Conservation (phyloP, 164 flowering plant genomes). For the Nymphaea colorata region DNA sequence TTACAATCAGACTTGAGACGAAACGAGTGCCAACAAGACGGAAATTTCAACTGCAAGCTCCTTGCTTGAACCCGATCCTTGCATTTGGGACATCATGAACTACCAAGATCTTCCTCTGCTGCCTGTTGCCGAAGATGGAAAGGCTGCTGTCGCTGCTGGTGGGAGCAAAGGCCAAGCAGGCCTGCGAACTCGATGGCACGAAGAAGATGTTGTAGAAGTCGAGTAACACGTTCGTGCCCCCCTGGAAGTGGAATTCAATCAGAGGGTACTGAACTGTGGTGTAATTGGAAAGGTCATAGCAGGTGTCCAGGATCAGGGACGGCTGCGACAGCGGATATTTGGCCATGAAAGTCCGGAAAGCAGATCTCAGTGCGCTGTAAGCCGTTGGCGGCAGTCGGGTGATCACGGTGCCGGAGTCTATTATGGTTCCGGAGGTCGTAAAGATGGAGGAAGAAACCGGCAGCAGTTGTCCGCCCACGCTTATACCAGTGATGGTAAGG, state of each 20-base stretch:
- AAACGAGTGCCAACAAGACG: no score
- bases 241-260: conserved; percentile 13
- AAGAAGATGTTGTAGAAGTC: neutral
- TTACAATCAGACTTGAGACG: no score
- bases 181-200: neutral
- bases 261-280: conserved; percentile 11
- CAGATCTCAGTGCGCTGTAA: conserved; percentile 24
- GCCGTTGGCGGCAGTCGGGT: conserved; percentile 37
- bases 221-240: conserved; percentile 10
- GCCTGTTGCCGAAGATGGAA: conserved; percentile 7
- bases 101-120: conserved; percentile 5
- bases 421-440: conserved; percentile 17
- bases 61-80: conserved; percentile 6
- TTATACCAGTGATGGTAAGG: neutral
- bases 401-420: conserved; percentile 62
- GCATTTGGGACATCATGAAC: neutral
- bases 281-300: conserved; percentile 32
- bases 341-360: conserved; percentile 33
- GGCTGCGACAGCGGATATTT: conserved; percentile 25
- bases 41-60: conserved; percentile 4
- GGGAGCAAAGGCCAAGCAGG: neutral
- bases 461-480: neutral
- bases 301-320: conserved; percentile 53
- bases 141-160: neutral
- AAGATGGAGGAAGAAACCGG: conserved; percentile 5